Base-by-base conservation (phyloP, 768 basidiomycete genomes). In the Mycena rebaudengoi region DNA sequence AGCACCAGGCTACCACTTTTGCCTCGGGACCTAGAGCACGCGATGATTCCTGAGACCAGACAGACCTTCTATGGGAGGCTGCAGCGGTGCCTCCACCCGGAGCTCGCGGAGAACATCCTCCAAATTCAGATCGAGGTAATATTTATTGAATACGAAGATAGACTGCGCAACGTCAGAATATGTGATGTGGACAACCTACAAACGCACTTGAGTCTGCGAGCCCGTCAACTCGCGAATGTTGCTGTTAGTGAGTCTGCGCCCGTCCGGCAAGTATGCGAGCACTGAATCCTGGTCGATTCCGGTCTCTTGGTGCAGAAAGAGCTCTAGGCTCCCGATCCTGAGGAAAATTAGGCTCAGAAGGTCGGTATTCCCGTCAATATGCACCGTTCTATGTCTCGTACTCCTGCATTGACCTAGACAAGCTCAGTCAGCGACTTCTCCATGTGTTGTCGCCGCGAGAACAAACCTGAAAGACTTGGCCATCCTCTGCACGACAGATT, bases 71-170 rank as follows among this genome's bases (percentile, higher is more conserved):
- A 91, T 85, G 18, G 85, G 82, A n/a, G 89, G 87, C 66, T 92
- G 90, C 23, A 91, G 69, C 18, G 83, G 81, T 3, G 91, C 80
- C 43, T 88, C 84, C 18, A 88, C 79, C 16, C 77, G 82, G n/a
- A 95, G 83, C 40, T 86, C 83, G n/a, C 75, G 80, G 16, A 94
- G 74, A 25, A 92, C 88, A 41, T 90, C 84, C 2, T 89, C 85
- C 28, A 91, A 57, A 50, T 90, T 87, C 43, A 87, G 80, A 65
- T 92, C 91, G 35, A 95, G 83, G 69, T 91, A 91, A 70, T 85
- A 80, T 70, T 92, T 93, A 77, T 94, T 95, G 78, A 92, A 95
- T 6, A 95, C 91, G 70, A 86, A 95, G 63, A 95, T 90, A 7
- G 87, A 83, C 93, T 80, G 54, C 57, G 60, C n/a, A 48, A 39